A percentile compares a stretch with the other conserved stretches of the same genome.
These are phyloP conservation scores for Pleurotus tuber-regium DNA, from an alignment of 768 basidiomycete species.

Conservation along the genomic window DNA sequence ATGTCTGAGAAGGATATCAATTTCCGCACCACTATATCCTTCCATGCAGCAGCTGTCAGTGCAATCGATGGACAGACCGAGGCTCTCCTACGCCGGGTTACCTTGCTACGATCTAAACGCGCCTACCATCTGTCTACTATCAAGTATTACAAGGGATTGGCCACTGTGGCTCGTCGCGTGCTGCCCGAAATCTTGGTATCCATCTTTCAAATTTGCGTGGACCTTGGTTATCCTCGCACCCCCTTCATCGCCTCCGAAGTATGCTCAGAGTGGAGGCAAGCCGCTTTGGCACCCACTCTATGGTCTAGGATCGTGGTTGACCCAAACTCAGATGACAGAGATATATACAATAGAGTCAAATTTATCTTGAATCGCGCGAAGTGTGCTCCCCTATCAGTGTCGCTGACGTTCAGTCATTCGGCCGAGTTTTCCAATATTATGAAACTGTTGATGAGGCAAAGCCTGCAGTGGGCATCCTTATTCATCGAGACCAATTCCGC, in stretches of 20 bases:
- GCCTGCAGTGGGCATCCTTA: constrained; percentile 43
- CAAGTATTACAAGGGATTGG: constrained; percentile 40
- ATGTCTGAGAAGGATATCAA: constrained; percentile 17
- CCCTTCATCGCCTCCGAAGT: constrained; percentile 58
- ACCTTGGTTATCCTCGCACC: constrained; percentile 49
- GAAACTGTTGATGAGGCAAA: constrained; percentile 34
- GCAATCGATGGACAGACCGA: constrained; percentile 43
- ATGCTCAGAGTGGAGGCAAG: constrained; percentile 57
- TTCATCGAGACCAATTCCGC: constrained; percentile 35
- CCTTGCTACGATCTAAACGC: constrained; percentile 41
- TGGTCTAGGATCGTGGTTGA: constrained; percentile 60
- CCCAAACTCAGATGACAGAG: constrained; percentile 31
- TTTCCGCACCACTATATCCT: constrained; percentile 21
- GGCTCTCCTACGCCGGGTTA: constrained; percentile 34
- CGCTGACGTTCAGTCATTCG: constrained; percentile 32
- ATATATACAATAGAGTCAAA: constrained; percentile 39
- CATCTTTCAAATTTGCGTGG: constrained; percentile 52
- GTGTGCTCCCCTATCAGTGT: constrained; percentile 42
- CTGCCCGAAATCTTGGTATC: constrained; percentile 52
- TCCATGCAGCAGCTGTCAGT: constrained; percentile 40
- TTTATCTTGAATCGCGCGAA: constrained; percentile 52
- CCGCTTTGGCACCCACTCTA: constrained; percentile 45
- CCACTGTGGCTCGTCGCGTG: constrained; percentile 55
- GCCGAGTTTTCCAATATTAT: constrained; percentile 33
- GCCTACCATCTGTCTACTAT: constrained; percentile 40